Evolutionary conservation across 2,329 filamentous ascomycete genomes (phyloP), one percentile per base, ranked within the genome.

Genomic region (Bipolaris victoriae): DNA sequence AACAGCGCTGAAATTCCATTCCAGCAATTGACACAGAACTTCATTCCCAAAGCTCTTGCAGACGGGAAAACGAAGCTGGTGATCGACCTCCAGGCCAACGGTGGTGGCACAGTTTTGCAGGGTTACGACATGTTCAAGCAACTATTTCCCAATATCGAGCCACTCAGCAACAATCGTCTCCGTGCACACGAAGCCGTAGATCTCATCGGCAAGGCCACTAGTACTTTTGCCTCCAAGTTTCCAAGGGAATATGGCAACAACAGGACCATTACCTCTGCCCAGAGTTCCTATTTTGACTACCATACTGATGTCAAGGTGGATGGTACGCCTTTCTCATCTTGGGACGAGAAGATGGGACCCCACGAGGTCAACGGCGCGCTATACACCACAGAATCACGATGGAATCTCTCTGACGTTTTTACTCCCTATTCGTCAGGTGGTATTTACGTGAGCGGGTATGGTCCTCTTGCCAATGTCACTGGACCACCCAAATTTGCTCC

Each of bases 121-220:
- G 86, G 84, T 9, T 86, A 85, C 54, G 86, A 88, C 64, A 77
- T 89, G 55, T 88, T 88, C 76, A 83, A 83, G 51, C 77, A 82
- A 72, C 74, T 87, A 1, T 83, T 85, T 73, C 84, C 84, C 0
- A 70, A 78, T 5, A 70, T 80, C 3, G 72, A 80, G 7, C 79
- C 79, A 1, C 84, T 82, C 58, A 81, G 81, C n/a, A 82, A 79
- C 3, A 74, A 69, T 37, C 82, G 85, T 16, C 78, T 84, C 65
- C 79, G 84, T n/a, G 79, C 81, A 5, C 74, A 77, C 36, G 79
- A 83, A 49, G 77, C 78, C 18, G 66, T 81, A 26, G 74, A 80
- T 41, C 68, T 80, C 16, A 77, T 85, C 9, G 73, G 81, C 60
- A 59, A 79, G 63, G 61, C 79, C 5, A 72, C 68, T 49, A 79